Evolutionary conservation across 139 green algal species (phyloP), one percentile per base, ranked within the genome.

Genomic region (Volvox africanus): DNA sequence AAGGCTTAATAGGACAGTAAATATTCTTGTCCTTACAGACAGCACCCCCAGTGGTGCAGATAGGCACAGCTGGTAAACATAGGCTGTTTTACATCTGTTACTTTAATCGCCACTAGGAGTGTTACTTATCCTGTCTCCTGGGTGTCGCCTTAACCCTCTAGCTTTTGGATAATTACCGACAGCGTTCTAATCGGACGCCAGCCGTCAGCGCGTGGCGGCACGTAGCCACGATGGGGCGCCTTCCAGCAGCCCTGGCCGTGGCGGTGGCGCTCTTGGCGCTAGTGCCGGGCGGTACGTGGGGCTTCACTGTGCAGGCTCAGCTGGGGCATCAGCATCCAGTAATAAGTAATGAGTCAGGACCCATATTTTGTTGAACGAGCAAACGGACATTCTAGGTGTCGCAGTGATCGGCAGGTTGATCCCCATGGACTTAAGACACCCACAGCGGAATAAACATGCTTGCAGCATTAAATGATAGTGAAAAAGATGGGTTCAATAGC

Each of bases 201-300:
- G 83, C 83, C 83, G 83, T 88, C 83, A 50, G 85, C 85, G 61
- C 83, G 55, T 61, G 85, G 85, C 85, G 85, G 85, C 85, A 73
- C 44, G 18, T 32, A 68, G 85, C 85, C 85, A 82, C 69, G n/a
- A 89, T 89, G 85, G 85, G 85, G 85, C 85, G 85, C 44, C 20
- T 89, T 26, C 14, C 85, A 82, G 85, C 68, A 50, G 68, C 37
- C 69, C 69, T 89, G 1, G 85, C 85, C 37, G 28, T 89, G 69
- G 85, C 69, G 37, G 69, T 82, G 69, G 85, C 69, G 37, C 85
- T 89, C 44, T 32, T 89, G 69, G 85, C 85, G 3, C 32, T 80
- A 26, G 35, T 80, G 68, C 83, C 83, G 17, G 68, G 37, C 16
- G 85, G 85, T 89, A 77, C 61, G 81, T 87, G 30, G 17, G 75